A percentile compares a stretch with the other conserved stretches of the same genome.
phyloP scores from a whole-genome alignment of 495 filamentous ascomycete species.

The Chlorociboria aeruginascens region DNA sequence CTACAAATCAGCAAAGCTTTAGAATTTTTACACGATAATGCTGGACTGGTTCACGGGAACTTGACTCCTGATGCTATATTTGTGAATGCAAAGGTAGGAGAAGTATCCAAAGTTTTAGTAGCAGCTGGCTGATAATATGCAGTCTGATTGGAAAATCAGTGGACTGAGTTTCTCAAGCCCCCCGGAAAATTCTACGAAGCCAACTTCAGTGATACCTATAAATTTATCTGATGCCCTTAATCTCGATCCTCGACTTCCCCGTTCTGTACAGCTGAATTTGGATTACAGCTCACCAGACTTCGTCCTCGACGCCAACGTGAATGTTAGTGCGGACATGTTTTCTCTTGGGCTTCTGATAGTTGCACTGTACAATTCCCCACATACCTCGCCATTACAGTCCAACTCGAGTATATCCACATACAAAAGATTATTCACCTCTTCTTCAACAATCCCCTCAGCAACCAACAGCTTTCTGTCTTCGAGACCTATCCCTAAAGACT shows the following conservation, averaged over 20 bases:
- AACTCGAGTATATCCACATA: constrained; percentile 68
- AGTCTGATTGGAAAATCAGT: constrained; percentile 97
- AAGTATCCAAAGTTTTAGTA: neutral
- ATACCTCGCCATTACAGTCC: constrained; percentile 71
- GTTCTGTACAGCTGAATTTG: constrained; percentile 74
- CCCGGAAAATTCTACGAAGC: constrained; percentile 52
- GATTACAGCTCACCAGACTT: constrained; percentile 95
- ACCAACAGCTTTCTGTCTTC: constrained; percentile 77
- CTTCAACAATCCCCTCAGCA: constrained; percentile 61
- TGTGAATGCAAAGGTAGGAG: constrained; percentile 75
- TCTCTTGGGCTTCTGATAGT: constrained; percentile 81
- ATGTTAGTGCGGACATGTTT: constrained; percentile 76
- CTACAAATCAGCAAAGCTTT: constrained; percentile 87
- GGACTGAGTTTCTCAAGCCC: constrained; percentile 83
- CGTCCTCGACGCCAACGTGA: constrained; percentile 73
- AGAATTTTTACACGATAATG: constrained; percentile 94
- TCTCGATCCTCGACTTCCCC: constrained; percentile 71
- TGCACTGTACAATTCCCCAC: constrained; percentile 86
- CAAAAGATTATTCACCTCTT: constrained; percentile 65
- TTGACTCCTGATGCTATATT: constrained; percentile 91
- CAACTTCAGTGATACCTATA: constrained; percentile 59
- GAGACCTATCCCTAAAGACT: constrained; percentile 64
- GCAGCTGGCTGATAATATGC: constrained; percentile 5
- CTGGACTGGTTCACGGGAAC: constrained; percentile 86
- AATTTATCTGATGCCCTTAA: constrained; percentile 75